Conservation (phyloP, 2,329 filamentous ascomycete genomes). For the Capronia americana region DNA sequence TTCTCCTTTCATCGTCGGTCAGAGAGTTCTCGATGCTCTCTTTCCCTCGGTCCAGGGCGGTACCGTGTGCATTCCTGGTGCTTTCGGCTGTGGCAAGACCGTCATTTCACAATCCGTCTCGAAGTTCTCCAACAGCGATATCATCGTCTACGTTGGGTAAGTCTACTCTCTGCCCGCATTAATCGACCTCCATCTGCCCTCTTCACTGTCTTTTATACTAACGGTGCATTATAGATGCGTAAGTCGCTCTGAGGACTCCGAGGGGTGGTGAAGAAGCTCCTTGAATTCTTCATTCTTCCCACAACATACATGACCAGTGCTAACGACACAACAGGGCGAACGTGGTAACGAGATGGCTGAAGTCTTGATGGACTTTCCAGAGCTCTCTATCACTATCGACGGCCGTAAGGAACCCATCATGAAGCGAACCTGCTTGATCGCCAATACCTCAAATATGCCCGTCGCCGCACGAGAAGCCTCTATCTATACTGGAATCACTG, state of each 20-base stretch:
- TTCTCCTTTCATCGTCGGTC: slow-evolving; percentile 92
- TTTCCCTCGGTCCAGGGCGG: slow-evolving; percentile 97
- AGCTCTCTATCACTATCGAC: slow-evolving; percentile 92
- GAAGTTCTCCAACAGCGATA: slow-evolving; percentile 99
- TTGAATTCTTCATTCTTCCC: not conserved
- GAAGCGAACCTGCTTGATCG: slow-evolving; percentile 98
- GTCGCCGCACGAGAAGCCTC: slow-evolving; percentile 97
- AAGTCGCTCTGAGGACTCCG: not conserved
- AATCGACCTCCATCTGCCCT: not conserved
- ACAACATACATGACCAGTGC: not conserved
- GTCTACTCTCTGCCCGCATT: not conserved
- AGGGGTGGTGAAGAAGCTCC: not conserved
- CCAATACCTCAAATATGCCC: slow-evolving; percentile 99
- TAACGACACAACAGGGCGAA: slow-evolving; percentile 65
- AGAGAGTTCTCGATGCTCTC: slow-evolving; percentile 92
- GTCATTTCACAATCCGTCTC: slow-evolving; percentile 98
- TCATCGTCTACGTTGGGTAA: slow-evolving; percentile 92
- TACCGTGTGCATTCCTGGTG: slow-evolving; percentile 96
- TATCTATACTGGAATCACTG: slow-evolving; percentile 95
- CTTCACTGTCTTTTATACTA: not conserved
- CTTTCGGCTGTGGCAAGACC: slow-evolving; percentile 98
- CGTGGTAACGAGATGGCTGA: slow-evolving; percentile 99
- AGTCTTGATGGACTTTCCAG: slow-evolving; percentile 99
- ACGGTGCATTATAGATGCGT: not conserved
- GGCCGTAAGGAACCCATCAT: slow-evolving; percentile 98